Percentiles rank a stretch among this genome's conserved stretches.
Conservation (phyloP, 2,329 filamentous ascomycete species). For the Trichoderma pleuroti region DNA sequence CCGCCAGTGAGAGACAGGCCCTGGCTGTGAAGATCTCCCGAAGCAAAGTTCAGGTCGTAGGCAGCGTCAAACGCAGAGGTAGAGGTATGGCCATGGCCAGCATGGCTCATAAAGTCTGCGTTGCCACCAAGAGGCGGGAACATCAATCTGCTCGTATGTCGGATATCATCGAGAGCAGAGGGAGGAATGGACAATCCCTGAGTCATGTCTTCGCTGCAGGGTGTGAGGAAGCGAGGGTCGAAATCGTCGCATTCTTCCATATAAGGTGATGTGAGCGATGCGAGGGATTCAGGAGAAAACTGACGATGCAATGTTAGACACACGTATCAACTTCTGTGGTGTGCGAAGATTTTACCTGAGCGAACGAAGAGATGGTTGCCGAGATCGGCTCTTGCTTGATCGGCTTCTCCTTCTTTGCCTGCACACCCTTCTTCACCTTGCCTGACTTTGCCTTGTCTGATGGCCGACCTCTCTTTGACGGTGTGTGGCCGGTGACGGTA, state of each 20-base stretch:
- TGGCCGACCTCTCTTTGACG: conserved; percentile 45
- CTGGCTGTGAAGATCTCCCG: conserved; percentile 30
- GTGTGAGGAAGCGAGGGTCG: conserved; percentile 47
- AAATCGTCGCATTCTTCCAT: conserved; percentile 37
- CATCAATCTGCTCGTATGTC: conserved; percentile 8
- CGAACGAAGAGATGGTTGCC: conserved; percentile 7
- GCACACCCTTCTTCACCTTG: conserved; percentile 42
- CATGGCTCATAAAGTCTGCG: conserved; percentile 30
- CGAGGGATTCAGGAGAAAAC: conserved; percentile 38
- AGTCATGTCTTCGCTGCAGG: conserved; percentile 50
- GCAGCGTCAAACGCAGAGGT: conserved; percentile 37
- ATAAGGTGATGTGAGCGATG: conserved; percentile 32
- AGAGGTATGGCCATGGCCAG: conserved; percentile 28
- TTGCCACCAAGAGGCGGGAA: conserved; percentile 23
- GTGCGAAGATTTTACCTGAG: neutral
- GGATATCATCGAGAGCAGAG: conserved; percentile 28
- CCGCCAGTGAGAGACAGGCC: conserved; percentile 25
- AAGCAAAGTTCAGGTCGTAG: conserved; percentile 39
- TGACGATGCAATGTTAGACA: conserved; percentile 28
- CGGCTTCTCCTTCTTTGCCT: conserved; percentile 33
- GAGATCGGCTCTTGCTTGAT: conserved; percentile 41
- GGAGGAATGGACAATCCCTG: conserved; percentile 29
- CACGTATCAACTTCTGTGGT: neutral
- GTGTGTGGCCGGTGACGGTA: conserved; percentile 46
- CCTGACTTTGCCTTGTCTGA: conserved; percentile 42